Evolutionary conservation across 2,329 filamentous ascomycete genomes (phyloP).

Genomic region (Tolypocladium inflatum): DNA sequence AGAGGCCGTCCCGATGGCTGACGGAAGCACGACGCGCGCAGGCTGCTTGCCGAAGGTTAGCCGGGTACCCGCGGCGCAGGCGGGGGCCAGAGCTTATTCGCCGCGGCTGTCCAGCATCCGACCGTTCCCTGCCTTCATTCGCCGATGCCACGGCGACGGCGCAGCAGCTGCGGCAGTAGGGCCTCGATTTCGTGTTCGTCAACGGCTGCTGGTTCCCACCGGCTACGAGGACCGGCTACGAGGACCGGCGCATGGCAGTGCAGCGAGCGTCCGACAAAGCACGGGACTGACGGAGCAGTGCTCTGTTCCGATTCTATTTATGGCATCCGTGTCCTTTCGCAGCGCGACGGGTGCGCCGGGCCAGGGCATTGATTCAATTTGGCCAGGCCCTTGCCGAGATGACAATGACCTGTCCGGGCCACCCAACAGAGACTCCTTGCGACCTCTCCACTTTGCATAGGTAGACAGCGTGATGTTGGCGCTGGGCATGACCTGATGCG

Average conservation of each 20-base stretch:
- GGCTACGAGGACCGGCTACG: background rate
- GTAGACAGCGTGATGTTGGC: background rate
- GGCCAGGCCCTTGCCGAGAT: background rate
- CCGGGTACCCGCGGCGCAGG: background rate
- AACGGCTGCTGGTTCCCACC: background rate
- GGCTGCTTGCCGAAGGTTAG: background rate
- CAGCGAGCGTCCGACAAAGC: background rate
- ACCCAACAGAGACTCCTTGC: background rate
- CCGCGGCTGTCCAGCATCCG: background rate
- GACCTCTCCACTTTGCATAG: background rate
- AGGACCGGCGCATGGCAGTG: background rate
- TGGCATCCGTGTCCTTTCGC: background rate
- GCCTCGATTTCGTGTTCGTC: background rate
- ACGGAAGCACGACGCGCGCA: background rate
- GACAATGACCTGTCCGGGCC: background rate
- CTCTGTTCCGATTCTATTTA: background rate
- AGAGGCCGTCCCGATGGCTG: background rate
- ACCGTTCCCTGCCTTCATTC: background rate
- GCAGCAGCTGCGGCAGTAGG: background rate
- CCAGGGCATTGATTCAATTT: background rate
- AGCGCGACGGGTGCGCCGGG: background rate
- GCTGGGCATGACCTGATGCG: background rate
- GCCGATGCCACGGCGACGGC: background rate
- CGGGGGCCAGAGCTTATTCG: background rate
- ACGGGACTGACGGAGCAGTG: background rate